Base-by-base conservation (phyloP, 176 grass and related monocot species). In the Oryza meridionalis region DNA sequence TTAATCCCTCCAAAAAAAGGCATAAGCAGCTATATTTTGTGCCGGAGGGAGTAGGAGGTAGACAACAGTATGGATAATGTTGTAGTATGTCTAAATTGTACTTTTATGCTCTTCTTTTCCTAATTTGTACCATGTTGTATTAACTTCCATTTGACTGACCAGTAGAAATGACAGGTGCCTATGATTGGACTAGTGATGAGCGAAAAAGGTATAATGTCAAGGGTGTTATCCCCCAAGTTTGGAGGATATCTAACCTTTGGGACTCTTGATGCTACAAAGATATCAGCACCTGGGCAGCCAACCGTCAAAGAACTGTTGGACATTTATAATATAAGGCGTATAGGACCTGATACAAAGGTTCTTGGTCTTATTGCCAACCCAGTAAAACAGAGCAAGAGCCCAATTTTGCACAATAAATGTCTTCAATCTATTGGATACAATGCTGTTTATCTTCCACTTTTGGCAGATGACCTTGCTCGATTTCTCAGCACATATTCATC, bases 181-280 rank as follows among this genome's bases (percentile, higher is more conserved):
- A 93, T 95, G 70, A 98, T 98, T 90, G 93, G 96, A 85, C 85
- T 98, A 42, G 96, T 95, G 45, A 98, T 98, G 91, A 80, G 89
- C 76, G 96, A 98, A 84, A 91, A 81, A 87, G 96, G 96, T 77
- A 66, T 90, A 67, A 95, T 98, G 75, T 95, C 93, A 67, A 90
- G 93, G 85, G 73, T 98, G 31, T 80, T 98, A 61, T 91, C 88
- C 11, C 80, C 93, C 68, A 98, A 95, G 67, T 95, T 90, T 85
- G 93, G 93, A 69, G 93, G 96, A 45, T 98, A 93, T 86, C 87
- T 98, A 88, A 98, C 92, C 37, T 98, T 98, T 65, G 96, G 93
- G 69, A 83, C 88, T 66, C 83, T 98, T 64, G 78, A 90, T 85
- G 87, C 76, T 76, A 79, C 78, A 78, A 93, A 95, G 65, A 64